Evolutionary conservation across 495 filamentous ascomycete species (phyloP).

Genomic region (Letharia columbiana): DNA sequence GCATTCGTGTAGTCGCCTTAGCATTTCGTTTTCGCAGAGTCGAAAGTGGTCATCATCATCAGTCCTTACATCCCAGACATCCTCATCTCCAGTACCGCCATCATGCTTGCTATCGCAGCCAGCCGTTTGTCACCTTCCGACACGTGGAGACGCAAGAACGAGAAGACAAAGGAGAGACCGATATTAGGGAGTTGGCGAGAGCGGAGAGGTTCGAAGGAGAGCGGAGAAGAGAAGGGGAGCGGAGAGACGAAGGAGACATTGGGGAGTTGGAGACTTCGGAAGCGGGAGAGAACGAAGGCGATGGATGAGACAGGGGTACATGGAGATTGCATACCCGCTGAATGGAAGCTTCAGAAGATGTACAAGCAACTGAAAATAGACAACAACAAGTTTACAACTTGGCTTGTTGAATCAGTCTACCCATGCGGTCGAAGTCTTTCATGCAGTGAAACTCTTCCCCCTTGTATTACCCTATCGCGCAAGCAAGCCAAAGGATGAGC

Average conservation of each 20-base stretch:
- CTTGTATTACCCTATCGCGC: background rate
- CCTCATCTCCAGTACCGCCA: background rate
- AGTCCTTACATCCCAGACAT: background rate
- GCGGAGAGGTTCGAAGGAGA: background rate
- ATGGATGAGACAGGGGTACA: background rate
- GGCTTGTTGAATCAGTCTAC: background rate
- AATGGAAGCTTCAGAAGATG: background rate
- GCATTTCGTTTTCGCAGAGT: background rate
- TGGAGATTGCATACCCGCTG: background rate
- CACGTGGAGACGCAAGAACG: background rate
- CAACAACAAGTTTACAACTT: background rate
- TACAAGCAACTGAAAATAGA: background rate
- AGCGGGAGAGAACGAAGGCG: background rate
- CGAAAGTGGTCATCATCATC: background rate
- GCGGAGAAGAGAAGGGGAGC: background rate
- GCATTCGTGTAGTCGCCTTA: background rate
- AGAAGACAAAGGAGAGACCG: background rate
- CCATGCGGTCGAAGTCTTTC: background rate
- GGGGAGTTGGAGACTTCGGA: background rate
- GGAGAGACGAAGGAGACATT: background rate
- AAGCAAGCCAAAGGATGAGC: background rate
- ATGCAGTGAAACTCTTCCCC: background rate
- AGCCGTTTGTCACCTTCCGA: background rate
- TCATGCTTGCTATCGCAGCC: background rate
- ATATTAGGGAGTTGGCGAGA: background rate